Conservation (phyloP, 139 green algal species). For the Chlorokybus atmophyticus region DNA sequence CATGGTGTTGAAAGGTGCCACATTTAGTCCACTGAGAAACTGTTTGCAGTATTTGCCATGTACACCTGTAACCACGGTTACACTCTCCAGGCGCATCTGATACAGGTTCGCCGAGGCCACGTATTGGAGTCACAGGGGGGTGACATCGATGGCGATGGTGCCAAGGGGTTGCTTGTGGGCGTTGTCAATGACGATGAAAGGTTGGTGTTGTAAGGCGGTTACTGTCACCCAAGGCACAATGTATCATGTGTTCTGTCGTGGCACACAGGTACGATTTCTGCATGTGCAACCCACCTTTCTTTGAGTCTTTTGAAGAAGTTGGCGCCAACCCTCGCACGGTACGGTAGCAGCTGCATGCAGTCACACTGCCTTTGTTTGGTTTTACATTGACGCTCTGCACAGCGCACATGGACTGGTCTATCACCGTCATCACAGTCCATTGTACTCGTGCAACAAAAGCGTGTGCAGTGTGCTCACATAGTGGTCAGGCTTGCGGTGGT, state of each 20-base stretch:
- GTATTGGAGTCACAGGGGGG: no score
- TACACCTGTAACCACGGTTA: no score
- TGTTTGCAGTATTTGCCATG: no score
- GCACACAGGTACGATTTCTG: slow-evolving; percentile 23
- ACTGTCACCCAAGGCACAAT: slow-evolving; percentile 4
- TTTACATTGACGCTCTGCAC: no score
- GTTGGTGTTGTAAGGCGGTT: slow-evolving; percentile 44
- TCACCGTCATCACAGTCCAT: background rate
- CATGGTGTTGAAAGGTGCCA: no score
- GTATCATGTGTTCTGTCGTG: no score
- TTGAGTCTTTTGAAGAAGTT: slow-evolving; percentile 59
- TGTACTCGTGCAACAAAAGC: background rate
- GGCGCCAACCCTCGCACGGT: slow-evolving; percentile 64
- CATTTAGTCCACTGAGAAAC: no score
- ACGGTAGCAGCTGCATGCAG: background rate
- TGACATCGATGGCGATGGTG: slow-evolving; percentile 13
- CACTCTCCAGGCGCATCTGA: slow-evolving; percentile 28
- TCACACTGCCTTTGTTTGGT: no score
- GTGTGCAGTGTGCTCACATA: background rate
- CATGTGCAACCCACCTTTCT: slow-evolving; percentile 98
- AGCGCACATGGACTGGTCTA: no score
- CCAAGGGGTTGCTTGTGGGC: slow-evolving; percentile 5
- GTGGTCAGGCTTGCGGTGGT: slow-evolving; percentile 30
- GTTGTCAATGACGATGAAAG: slow-evolving; percentile 22
- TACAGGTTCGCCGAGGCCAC: slow-evolving; percentile 45